A percentile compares a stretch with the other conserved stretches of the same genome.
Conservation (phyloP, 2,329 filamentous ascomycete genomes). For the Diaporthe vaccinii region DNA sequence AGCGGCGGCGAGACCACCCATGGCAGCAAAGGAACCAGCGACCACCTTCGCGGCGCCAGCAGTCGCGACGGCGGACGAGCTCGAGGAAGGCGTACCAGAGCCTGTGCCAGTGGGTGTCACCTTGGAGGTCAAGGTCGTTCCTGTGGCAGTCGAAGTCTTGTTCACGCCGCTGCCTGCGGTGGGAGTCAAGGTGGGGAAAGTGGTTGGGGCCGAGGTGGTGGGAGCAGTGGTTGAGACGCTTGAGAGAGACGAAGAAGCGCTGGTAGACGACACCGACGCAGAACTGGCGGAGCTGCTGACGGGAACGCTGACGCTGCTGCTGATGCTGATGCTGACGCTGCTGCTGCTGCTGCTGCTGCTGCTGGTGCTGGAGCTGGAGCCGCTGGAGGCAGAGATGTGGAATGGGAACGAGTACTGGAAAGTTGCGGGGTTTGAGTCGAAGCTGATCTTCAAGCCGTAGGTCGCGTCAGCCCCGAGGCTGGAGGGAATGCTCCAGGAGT, state of each 20-base stretch:
- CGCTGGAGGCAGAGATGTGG: slow-evolving; percentile 57
- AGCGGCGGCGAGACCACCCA: slow-evolving; percentile 58
- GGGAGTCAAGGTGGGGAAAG: slow-evolving; percentile 44
- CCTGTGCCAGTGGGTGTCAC: slow-evolving; percentile 33
- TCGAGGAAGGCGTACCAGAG: slow-evolving; percentile 27
- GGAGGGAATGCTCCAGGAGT: slow-evolving; percentile 64
- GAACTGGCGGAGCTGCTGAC: slow-evolving; percentile 46
- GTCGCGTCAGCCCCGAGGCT: slow-evolving; percentile 59
- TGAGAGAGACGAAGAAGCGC: slow-evolving; percentile 34
- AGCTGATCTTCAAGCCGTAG: slow-evolving; percentile 71
- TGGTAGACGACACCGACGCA: slow-evolving; percentile 40
- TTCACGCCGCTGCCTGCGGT: slow-evolving; percentile 42
- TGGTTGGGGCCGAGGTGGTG: slow-evolving; percentile 46
- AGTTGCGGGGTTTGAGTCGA: slow-evolving; percentile 59
- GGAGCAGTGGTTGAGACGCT: slow-evolving; percentile 41
- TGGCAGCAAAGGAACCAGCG: slow-evolving; percentile 55
- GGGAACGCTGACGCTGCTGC: slow-evolving; percentile 43
- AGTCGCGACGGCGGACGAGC: slow-evolving; percentile 31
- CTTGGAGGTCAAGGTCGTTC: slow-evolving; percentile 39
- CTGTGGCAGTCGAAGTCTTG: slow-evolving; percentile 42
- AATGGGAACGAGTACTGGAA: slow-evolving; percentile 77
- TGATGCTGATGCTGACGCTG: slow-evolving; percentile 45
- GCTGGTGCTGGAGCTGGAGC: slow-evolving; percentile 42
- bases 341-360: slow-evolving; percentile 40
- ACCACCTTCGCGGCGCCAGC: slow-evolving; percentile 50